Evolutionary conservation across 345 rosid species (phyloP), one percentile per base, ranked within the genome.

Genomic region (Nasturtium officinale): DNA sequence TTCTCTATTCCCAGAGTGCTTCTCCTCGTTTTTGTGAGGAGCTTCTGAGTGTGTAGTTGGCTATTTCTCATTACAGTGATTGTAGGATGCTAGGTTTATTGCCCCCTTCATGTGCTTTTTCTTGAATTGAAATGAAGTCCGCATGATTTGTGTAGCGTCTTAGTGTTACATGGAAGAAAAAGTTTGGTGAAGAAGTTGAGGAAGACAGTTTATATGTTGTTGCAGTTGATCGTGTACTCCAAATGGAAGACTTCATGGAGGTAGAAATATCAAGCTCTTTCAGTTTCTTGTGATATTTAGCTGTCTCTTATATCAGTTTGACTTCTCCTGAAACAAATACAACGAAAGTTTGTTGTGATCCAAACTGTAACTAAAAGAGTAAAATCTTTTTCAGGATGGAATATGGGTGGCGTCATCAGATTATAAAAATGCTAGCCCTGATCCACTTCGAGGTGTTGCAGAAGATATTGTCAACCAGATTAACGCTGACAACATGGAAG

Each of bases 181-280:
- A 85, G 72, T 90, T 90, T 78, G 96, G 92, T 4, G 88, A 84
- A 73, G 86, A 82, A 62, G 88, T 81, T 28, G 83, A 82, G 62
- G 85, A 78, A 56, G 87, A 84, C 40, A 85, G 72, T 64, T 48
- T 93, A 48, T 84, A 83, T 74, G 74, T 82, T 47, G 78, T 93
- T 74, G 75, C 79, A 21, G 87, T 89, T n/a, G 94, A 93, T 55
- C 73, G 85, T 30, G 86, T 93, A n/a, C 90, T 87, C 33, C 98
- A 93, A 71, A 85, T 86, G 72, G 97, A 89, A 81, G 92, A 90
- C 80, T 86, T 89, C 80, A 84, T 82, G 79, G 98, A 90, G 98
- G 98, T 93, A 74, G 20, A 21, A 18, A 23, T 33, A 2, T 26
- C 43, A 28, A 38, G 42, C 59, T 25, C 46, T 11, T 33, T 54